Percentiles rank a stretch among this genome's conserved stretches.
phyloP scores from a whole-genome alignment of 1,139 yeast genomes.

The Sporopachydermia cereana region DNA sequence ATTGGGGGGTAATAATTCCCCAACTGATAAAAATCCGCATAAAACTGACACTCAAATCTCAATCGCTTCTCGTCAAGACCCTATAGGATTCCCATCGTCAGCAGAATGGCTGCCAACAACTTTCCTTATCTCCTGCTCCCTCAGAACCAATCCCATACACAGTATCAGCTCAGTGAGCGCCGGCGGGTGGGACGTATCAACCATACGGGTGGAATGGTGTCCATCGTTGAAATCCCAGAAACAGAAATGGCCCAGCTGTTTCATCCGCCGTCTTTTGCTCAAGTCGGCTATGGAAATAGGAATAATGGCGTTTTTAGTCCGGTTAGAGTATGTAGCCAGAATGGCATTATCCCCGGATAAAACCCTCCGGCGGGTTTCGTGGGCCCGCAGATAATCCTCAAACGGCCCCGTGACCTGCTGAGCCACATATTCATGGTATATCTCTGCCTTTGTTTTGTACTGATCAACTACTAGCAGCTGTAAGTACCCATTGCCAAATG shows the following conservation, averaged over 20 bases:
- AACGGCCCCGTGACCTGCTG: not conserved
- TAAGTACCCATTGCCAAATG: constrained; percentile 15
- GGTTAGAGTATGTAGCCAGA: not conserved
- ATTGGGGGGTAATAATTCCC: no score
- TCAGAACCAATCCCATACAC: constrained; percentile 9
- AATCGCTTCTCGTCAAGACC: no score
- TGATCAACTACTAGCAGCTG: constrained; percentile 11
- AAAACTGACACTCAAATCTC: no score
- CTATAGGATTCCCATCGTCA: no score
- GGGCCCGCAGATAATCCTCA: not conserved
- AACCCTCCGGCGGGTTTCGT: not conserved
- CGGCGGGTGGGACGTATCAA: not conserved
- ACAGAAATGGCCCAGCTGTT: constrained; percentile 1
- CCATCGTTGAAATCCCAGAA: constrained; percentile 4
- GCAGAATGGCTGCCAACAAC: constrained; percentile 11
- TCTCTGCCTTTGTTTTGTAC: constrained; percentile 7
- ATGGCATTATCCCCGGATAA: not conserved
- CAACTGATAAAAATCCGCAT: no score
- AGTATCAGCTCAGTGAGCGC: constrained; percentile 3
- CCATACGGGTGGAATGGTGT: not conserved
- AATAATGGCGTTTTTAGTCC: not conserved
- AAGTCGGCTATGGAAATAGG: constrained; percentile 1
- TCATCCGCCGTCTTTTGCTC: not conserved
- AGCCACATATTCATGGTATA: constrained; percentile 1
- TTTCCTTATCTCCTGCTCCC: constrained; percentile 10